Evolutionary conservation across 176 grass and related monocot genomes (phyloP).

Genomic region (Carex pumila): DNA sequence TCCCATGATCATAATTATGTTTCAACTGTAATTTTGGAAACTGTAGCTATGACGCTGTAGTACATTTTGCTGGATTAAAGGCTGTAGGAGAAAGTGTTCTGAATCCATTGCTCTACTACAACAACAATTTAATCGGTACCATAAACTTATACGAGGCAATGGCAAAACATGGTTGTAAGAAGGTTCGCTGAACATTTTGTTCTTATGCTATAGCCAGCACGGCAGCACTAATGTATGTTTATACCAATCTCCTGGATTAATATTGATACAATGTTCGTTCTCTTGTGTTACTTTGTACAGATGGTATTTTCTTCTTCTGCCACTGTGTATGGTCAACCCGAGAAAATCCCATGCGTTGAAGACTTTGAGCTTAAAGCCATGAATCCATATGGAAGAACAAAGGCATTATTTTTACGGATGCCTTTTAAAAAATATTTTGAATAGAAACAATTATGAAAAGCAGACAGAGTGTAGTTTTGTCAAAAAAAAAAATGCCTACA

Average conservation of each 20-base stretch:
- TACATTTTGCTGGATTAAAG: constrained; percentile 89
- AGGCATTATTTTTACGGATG: constrained; percentile 27
- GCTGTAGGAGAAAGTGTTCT: constrained; percentile 84
- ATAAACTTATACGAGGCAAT: constrained; percentile 73
- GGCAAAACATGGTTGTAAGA: constrained; percentile 67
- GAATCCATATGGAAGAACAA: constrained; percentile 91
- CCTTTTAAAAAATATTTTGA: not conserved
- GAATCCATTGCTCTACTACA: constrained; percentile 69
- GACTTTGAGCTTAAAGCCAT: constrained; percentile 59
- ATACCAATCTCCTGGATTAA: not conserved
- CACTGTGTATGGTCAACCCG: constrained; percentile 80
- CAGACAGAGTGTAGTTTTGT: not conserved
- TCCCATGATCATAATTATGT: not conserved
- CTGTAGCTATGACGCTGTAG: constrained; percentile 75
- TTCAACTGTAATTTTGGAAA: not conserved
- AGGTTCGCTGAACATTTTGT: constrained; percentile 32
- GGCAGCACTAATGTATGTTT: not conserved
- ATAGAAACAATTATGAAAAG: not conserved
- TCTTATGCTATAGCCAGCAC: not conserved
- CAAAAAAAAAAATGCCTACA: not conserved
- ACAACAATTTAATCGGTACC: constrained; percentile 85
- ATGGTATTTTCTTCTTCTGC: constrained; percentile 88
- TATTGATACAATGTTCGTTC: not conserved
- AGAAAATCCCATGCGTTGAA: constrained; percentile 70
- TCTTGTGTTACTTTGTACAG: constrained; percentile 6